Base-by-base conservation (phyloP, 2,329 filamentous ascomycete species). In the Fusarium neocosmosporiellum region DNA sequence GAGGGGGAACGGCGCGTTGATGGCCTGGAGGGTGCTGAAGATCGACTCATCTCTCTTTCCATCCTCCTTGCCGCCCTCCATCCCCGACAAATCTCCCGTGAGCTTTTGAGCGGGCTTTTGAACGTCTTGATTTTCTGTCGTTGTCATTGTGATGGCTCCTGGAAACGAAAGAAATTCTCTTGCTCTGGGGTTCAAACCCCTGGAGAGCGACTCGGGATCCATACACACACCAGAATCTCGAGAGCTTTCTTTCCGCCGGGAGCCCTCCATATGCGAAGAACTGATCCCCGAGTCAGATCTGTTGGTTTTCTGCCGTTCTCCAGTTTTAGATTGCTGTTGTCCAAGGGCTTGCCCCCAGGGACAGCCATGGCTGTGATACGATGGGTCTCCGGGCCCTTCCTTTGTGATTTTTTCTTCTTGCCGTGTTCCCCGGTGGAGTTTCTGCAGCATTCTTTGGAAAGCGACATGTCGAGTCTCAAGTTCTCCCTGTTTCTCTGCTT, bases 131-230 rank as follows among this genome's bases (percentile, higher is more conserved):
- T 34, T 53, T 7, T 53, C 53, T 29, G 36, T 31, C 20, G 33
- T 34, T 29, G 33, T 9, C 6, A 37, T 11, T 10, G 22, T 18
- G 14, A 64, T 63, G 18, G 48, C 57, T 13, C 50, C 60, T 14
- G 57, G 70, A 33, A 81, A 75, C 1, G 80, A 81, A 10, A 81
- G 69, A 57, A 82, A 81, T 48, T 82, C 80, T 63, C 80, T 78
- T 41, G 80, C 80, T 66, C 73, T 78, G 6, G 80, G 80, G 50
- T 82, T 82, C 69, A 81, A 70, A 1, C 68, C 73, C 24, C 69
- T 72, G 22, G 65, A 60, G 31, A 70, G 67, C 24, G 55, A 13
- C 8, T 65, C 24, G 4, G 55, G 22, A 29, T 69, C 65, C 9
- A 72, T 41, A 22, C n/a, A 73, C 34, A 73, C 48, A 9, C 69